These are phyloP conservation scores for Gonapodya prolifera DNA, from an alignment of 192 early-diverging fungal genomes.

Conservation along the genomic window DNA sequence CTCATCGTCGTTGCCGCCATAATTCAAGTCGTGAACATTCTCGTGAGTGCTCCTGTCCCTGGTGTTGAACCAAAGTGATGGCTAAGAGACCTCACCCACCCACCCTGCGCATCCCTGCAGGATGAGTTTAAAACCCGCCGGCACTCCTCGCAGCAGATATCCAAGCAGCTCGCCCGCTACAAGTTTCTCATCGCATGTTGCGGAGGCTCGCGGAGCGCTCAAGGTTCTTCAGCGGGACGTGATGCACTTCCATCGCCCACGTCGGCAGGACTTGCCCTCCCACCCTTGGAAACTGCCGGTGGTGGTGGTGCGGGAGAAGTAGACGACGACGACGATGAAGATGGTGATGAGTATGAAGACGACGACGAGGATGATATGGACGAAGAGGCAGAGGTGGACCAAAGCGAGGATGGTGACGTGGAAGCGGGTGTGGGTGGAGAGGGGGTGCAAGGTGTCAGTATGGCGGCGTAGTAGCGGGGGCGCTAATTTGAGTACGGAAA, in stretches of 20 bases:
- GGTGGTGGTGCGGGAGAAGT: background rate
- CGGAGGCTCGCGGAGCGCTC: background rate
- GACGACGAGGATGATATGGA: background rate
- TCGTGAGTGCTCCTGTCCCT: too few species aligned
- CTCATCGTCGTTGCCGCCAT: slow-evolving; percentile 1
- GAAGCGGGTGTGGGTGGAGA: background rate
- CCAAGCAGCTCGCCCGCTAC: background rate
- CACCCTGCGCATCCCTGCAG: too few species aligned
- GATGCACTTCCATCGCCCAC: background rate
- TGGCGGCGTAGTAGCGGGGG: background rate
- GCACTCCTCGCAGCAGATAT: background rate
- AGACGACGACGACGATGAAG: background rate
- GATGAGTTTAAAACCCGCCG: background rate
- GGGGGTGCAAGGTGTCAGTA: background rate
- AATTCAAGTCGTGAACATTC: background rate
- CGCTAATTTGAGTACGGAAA: too few species aligned
- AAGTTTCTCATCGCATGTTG: background rate
- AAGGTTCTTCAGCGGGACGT: background rate
- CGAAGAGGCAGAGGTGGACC: background rate
- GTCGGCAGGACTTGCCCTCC: background rate
- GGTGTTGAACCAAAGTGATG: too few species aligned
- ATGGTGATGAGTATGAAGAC: background rate
- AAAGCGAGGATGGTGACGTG: background rate
- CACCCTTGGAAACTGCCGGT: background rate
- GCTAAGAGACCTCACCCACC: too few species aligned